Evolutionary conservation across 495 filamentous ascomycete genomes (phyloP).

Genomic region (Penicillium chermesinum): DNA sequence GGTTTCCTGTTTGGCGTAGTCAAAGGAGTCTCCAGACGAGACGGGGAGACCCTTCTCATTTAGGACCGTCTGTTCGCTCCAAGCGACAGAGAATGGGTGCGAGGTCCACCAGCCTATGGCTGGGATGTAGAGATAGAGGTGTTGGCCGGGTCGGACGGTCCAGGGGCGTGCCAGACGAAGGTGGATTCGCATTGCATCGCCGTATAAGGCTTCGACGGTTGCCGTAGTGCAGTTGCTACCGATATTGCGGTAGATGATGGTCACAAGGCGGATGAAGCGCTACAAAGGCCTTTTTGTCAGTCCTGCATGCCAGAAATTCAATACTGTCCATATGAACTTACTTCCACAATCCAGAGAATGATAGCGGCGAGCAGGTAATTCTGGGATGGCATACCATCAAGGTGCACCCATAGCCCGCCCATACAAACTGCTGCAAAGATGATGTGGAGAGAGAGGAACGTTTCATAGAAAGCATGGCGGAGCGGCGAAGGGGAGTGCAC

Average conservation of each 20-base stretch:
- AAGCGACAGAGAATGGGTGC: constrained; percentile 92
- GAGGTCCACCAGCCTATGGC: constrained; percentile 73
- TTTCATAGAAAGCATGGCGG: constrained; percentile 94
- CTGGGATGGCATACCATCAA: constrained; percentile 58
- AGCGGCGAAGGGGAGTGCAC: constrained; percentile 66
- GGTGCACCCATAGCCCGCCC: constrained; percentile 67
- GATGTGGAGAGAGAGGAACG: constrained; percentile 82
- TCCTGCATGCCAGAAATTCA: too few species aligned
- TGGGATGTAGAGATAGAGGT: constrained; percentile 81
- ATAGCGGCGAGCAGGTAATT: constrained; percentile 64
- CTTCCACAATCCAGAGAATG: constrained; percentile 68
- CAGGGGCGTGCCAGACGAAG: constrained; percentile 72
- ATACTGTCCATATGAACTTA: constrained; percentile 8
- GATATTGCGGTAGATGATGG: constrained; percentile 67
- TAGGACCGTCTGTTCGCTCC: constrained; percentile 48
- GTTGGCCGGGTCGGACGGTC: constrained; percentile 75
- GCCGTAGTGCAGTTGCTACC: constrained; percentile 61
- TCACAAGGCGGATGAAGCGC: constrained; percentile 60
- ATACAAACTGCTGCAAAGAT: constrained; percentile 59
- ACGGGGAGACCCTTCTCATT: constrained; percentile 43
- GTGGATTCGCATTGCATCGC: constrained; percentile 78
- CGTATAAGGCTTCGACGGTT: constrained; percentile 68
- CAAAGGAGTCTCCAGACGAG: constrained; percentile 28
- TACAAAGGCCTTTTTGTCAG: too few species aligned
- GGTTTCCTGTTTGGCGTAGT: constrained; percentile 44